Evolutionary conservation across 805 yeast species (phyloP).

Genomic region (Sugiyamaella smithiae): DNA sequence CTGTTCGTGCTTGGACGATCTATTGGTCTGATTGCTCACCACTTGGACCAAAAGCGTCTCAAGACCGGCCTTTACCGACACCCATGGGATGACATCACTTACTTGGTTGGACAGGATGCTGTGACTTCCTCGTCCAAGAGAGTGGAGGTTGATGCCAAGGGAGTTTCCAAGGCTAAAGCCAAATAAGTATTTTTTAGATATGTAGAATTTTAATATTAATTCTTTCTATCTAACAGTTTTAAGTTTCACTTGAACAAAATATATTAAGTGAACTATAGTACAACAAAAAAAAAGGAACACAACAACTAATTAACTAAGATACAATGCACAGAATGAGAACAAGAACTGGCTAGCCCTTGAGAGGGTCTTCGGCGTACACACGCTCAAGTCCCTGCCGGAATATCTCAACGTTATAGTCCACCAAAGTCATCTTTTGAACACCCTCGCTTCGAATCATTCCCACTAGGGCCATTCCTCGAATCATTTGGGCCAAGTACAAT

Average conservation of each 20-base stretch:
- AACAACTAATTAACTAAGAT: no score
- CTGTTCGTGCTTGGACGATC: slow-evolving; percentile 46
- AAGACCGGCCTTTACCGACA: slow-evolving; percentile 47
- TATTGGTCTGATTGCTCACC: slow-evolving; percentile 47
- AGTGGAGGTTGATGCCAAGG: slow-evolving; percentile 38
- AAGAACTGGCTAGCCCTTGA: no score
- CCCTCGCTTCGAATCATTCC: slow-evolving; percentile 75
- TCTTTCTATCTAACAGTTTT: no score
- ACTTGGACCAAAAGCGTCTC: slow-evolving; percentile 46
- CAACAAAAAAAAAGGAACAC: no score
- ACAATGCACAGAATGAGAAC: no score
- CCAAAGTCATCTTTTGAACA: slow-evolving; percentile 54
- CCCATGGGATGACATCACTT: slow-evolving; percentile 49
- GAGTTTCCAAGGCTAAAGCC: slow-evolving; percentile 29
- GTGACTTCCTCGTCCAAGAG: slow-evolving; percentile 32
- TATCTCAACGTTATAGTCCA: slow-evolving; percentile 84
- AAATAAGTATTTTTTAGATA: slow-evolving; percentile 15
- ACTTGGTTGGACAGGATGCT: slow-evolving; percentile 39
- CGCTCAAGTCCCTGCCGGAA: slow-evolving; percentile 68
- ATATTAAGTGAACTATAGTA: no score
- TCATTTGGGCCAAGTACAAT: slow-evolving; percentile 84
- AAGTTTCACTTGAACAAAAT: no score
- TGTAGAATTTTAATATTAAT: no score
- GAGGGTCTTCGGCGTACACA: slow-evolving; percentile 19
- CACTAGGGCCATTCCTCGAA: slow-evolving; percentile 86